These are phyloP conservation scores for Xanthoconium stramineum DNA, from an alignment of 768 basidiomycete species.

Conservation along the genomic window DNA sequence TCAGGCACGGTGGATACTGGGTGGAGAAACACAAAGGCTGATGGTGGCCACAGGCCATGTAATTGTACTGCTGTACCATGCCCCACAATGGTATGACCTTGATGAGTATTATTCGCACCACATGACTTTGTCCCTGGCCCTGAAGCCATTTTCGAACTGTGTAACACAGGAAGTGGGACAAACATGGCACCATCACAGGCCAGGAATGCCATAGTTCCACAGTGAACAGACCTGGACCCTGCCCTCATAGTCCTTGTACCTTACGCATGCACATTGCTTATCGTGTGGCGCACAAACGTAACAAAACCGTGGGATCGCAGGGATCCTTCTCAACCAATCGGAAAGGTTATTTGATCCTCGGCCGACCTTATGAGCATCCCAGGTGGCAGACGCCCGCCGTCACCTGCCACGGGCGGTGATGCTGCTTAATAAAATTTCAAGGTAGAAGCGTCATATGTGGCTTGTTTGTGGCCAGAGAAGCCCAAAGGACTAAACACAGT, in stretches of 20 bases:
- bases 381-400: neutral
- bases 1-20: neutral
- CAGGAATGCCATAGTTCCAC: neutral
- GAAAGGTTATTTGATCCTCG: neutral
- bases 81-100: neutral
- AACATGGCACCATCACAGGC: neutral
- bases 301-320: neutral
- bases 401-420: neutral
- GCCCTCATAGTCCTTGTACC: neutral
- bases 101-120: neutral
- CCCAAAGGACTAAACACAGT: too few species aligned
- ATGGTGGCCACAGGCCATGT: too few species aligned
- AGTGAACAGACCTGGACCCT: neutral
- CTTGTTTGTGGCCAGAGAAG: too few species aligned
- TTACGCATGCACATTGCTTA: neutral
- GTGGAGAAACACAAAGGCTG: neutral
- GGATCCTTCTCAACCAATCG: neutral
- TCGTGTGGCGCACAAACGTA: neutral
- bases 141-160: neutral
- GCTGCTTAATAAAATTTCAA: neutral
- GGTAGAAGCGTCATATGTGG: too few species aligned
- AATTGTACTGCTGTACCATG: too few species aligned
- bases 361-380: neutral
- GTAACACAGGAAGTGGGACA: neutral
- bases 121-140: neutral